Base-by-base conservation (phyloP, 805 yeast genomes). In the Crinitomyces ghanaensis region DNA sequence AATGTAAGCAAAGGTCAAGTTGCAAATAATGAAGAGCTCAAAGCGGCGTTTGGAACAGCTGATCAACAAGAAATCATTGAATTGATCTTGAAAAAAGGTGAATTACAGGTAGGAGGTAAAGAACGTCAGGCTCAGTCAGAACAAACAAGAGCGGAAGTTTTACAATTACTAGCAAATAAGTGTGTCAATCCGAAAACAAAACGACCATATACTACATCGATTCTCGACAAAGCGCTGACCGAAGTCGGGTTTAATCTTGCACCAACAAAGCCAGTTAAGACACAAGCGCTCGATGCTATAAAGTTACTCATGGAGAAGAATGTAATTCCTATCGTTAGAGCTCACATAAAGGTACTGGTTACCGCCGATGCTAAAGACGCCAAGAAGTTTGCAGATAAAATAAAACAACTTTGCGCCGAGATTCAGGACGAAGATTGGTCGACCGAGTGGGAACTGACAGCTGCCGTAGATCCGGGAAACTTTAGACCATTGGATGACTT, bases 1-100 rank as follows among this genome's bases (percentile, higher is more conserved):
- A 91, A 91, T 50, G 97, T 86, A 0, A 83, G 95, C 11, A 91
- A 91, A 51, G 98, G 98, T 2, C 84, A 75, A 41, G 86, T 82
- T 1, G 97, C 97, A 2, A 75, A 86, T 12, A 72, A 80, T 44
- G 94, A 83, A 6, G 96, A 88, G 38, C 61, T 91, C 15, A 60
- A 68, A 42, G 67, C 72, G 35, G 66, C 77, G 2, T 88, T 91
- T 53, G 85, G 80, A 1, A 70, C 84, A 0, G 73, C 85, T 0
- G 79, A 86, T 46, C 66, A 71, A 8, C 82, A 85, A 49, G 65
- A 66, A 22, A 80, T 86, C 31, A 75, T 91, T 17, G 62, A 72
- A 33, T 95, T 84, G 48, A 91, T 91, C 35, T 60, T 91, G 39
- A 74, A 71, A 36, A 84, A 82, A 52, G 98, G 98, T 25, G 98